phyloP scores from a whole-genome alignment of 768 basidiomycete genomes.

The Ephemerocybe angulata region DNA sequence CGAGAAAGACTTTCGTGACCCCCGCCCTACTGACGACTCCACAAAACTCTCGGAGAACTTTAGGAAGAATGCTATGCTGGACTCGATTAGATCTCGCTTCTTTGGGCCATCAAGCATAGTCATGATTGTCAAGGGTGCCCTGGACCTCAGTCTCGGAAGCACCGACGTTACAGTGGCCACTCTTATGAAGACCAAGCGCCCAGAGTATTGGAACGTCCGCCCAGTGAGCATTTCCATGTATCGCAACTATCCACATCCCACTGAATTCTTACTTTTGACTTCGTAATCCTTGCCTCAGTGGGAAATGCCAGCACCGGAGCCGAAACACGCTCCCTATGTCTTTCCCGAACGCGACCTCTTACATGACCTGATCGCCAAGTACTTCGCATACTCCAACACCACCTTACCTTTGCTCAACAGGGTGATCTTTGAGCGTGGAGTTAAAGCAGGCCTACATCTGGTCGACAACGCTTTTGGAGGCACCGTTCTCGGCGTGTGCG shows the following conservation, averaged over 20 bases:
- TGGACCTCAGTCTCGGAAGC: no score
- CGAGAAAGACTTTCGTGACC: no score
- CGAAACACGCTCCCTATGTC: conserved; percentile 18
- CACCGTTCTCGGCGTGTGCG: conserved; percentile 53
- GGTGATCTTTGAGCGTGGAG: conserved; percentile 46
- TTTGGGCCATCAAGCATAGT: no score
- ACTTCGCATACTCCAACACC: conserved; percentile 45
- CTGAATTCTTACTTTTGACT: conserved; percentile 26
- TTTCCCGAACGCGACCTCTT: conserved; percentile 45
- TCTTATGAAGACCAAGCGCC: no score
- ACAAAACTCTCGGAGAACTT: no score
- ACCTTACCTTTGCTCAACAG: conserved; percentile 55
- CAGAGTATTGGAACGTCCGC: conserved; percentile 50
- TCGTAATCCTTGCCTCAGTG: conserved; percentile 16
- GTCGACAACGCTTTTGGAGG: conserved; percentile 41
- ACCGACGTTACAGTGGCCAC: no score
- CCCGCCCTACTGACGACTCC: no score
- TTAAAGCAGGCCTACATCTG: conserved; percentile 40
- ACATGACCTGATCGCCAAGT: conserved; percentile 43
- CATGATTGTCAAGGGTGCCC: no score
- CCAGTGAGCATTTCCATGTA: conserved; percentile 43
- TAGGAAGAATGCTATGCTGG: no score
- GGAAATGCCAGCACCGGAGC: conserved; percentile 17
- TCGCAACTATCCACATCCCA: no score
- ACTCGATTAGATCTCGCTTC: no score